Percentiles rank a stretch among this genome's conserved stretches.
Conservation (phyloP, 2,329 filamentous ascomycete genomes). For the Trichoderma endophyticum region DNA sequence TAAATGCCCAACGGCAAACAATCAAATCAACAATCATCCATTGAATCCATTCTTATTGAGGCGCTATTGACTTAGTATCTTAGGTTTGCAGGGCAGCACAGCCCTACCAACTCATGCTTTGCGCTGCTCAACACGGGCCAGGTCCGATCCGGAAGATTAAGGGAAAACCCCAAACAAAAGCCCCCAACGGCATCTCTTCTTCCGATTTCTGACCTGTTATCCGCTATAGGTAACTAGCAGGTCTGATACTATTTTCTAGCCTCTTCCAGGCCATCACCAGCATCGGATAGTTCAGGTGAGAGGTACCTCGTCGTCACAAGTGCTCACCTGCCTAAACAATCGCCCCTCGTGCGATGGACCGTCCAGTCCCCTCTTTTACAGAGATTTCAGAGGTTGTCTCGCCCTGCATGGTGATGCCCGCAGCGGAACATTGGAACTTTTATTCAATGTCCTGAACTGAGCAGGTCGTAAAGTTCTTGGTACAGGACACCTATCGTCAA, state of each 20-base stretch:
- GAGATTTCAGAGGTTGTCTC: neutral
- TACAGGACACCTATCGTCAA: neutral
- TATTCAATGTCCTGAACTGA: neutral
- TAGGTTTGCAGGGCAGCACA: too few relatives aligned
- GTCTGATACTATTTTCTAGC: neutral
- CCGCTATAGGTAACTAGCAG: too few relatives aligned
- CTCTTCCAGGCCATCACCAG: neutral
- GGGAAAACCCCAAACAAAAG: neutral
- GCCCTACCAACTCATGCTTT: neutral
- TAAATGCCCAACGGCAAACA: neutral
- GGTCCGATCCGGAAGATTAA: neutral
- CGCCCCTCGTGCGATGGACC: neutral
- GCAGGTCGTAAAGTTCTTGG: neutral
- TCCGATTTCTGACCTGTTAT: neutral
- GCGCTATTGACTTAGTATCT: neutral
- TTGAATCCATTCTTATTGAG: neutral
- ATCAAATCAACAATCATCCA: neutral
- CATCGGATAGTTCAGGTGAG: neutral
- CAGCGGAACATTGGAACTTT: neutral
- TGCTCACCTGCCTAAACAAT: constrained; percentile 15
- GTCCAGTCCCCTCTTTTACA: neutral
- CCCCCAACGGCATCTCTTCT: neutral
- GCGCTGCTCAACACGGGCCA: neutral
- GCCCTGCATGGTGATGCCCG: neutral
- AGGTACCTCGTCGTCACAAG: neutral